These are phyloP conservation scores for Boletus tomentosulus DNA, from an alignment of 768 basidiomycete species.

Conservation along the genomic window DNA sequence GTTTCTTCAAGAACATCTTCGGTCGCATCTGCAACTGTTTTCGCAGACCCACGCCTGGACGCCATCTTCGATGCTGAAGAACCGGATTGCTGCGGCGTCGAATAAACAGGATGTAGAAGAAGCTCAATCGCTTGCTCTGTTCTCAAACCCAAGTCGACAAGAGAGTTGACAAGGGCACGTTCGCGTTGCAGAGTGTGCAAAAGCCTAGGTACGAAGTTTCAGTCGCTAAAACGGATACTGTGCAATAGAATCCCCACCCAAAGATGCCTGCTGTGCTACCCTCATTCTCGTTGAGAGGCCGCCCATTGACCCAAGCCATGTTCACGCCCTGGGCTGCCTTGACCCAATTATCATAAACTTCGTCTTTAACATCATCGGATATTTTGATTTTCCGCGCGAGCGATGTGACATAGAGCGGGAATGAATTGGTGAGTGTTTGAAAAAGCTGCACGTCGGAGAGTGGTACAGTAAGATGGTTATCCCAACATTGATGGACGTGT, in stretches of 20 bases:
- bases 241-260: conserved; percentile 36
- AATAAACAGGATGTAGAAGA: conserved; percentile 61
- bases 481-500: conserved; percentile 18
- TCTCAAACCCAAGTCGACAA: conserved; percentile 60
- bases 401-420: conserved; percentile 78
- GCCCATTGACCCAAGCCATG: conserved; percentile 81
- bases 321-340: conserved; percentile 51
- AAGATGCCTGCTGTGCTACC: conserved; percentile 54
- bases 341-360: conserved; percentile 53
- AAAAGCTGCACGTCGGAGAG: conserved; percentile 33
- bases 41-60: conserved; percentile 10
- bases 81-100: conserved; percentile 42
- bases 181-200: conserved; percentile 73
- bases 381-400: conserved; percentile 66
- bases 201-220: conserved; percentile 39
- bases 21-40: background rate
- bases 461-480: conserved; percentile 5
- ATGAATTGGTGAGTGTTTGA: conserved; percentile 74
- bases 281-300: conserved; percentile 54
- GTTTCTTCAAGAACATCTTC: conserved; percentile 61
- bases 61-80: background rate
- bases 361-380: conserved; percentile 46
- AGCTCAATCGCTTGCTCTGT: conserved; percentile 67
- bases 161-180: conserved; percentile 51
- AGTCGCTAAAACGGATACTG: background rate